These are phyloP conservation scores for Lasiodiplodia theobromae DNA, from an alignment of 2,329 filamentous ascomycete genomes.

Conservation along the genomic window DNA sequence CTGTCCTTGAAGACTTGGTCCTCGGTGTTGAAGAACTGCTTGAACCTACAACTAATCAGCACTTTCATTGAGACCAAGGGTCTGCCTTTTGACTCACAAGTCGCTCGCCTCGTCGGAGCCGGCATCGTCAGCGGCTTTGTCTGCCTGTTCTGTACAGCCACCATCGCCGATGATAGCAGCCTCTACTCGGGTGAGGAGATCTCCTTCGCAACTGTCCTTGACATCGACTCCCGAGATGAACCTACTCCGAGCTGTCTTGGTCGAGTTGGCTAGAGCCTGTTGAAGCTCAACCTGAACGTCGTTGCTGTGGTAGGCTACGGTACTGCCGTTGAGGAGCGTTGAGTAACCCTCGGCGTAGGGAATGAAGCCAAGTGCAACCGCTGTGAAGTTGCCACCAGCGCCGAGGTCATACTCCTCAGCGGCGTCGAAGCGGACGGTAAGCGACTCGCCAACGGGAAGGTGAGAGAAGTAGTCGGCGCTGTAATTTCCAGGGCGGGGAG, in stretches of 20 bases:
- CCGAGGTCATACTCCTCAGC: constrained; percentile 63
- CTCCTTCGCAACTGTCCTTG: constrained; percentile 62
- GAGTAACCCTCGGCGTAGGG: constrained; percentile 61
- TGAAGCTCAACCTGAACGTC: constrained; percentile 64
- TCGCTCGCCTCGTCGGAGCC: constrained; percentile 47
- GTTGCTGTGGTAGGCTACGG: constrained; percentile 66
- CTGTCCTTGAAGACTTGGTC: background rate
- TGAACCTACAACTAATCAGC: constrained; percentile 48
- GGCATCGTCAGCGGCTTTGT: constrained; percentile 59
- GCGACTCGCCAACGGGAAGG: constrained; percentile 55
- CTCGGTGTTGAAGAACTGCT: constrained; percentile 68
- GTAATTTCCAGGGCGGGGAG: constrained; percentile 53
- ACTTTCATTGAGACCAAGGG: background rate
- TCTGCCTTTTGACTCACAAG: background rate
- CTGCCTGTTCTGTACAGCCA: constrained; percentile 62
- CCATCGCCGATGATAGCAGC: constrained; percentile 56
- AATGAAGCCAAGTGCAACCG: constrained; percentile 64
- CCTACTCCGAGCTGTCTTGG: constrained; percentile 48
- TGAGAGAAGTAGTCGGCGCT: constrained; percentile 58
- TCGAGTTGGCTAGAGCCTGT: constrained; percentile 60
- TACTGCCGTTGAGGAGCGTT: constrained; percentile 60
- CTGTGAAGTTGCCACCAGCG: constrained; percentile 60
- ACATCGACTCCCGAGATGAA: constrained; percentile 58
- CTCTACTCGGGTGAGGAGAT: constrained; percentile 52
- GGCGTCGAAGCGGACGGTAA: constrained; percentile 62